These are phyloP conservation scores for Sclerotinia nivalis DNA, from an alignment of 2,329 filamentous ascomycete species.

Conservation along the genomic window DNA sequence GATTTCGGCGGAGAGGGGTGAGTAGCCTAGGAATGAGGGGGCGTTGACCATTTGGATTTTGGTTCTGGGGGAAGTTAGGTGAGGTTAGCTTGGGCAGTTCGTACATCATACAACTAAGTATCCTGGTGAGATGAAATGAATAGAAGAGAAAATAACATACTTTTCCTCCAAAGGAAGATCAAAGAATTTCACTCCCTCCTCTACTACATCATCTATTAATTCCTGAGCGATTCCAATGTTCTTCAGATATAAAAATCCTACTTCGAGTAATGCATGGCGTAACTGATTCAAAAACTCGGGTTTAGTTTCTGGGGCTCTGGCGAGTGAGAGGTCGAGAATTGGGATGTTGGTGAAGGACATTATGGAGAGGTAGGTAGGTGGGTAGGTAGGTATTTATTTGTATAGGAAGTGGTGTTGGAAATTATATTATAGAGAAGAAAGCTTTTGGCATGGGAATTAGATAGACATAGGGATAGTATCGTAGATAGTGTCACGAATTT, in stretches of 20 bases:
- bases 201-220: slow-evolving; percentile 65
- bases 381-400: neutral
- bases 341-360: slow-evolving; percentile 70
- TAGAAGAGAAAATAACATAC: slow-evolving; percentile 40
- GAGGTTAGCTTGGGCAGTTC: slow-evolving; percentile 43
- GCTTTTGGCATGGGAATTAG: neutral
- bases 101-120: neutral
- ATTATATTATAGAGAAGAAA: neutral
- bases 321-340: slow-evolving; percentile 71
- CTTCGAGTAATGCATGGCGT: slow-evolving; percentile 74
- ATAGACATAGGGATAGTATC: neutral
- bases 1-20: slow-evolving; percentile 64
- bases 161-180: slow-evolving; percentile 76
- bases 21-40: slow-evolving; percentile 70
- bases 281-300: slow-evolving; percentile 69
- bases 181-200: slow-evolving; percentile 72
- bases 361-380: slow-evolving; percentile 15
- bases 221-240: slow-evolving; percentile 72
- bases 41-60: slow-evolving; percentile 74
- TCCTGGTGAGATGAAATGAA: neutral
- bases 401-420: neutral
- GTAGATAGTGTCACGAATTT: neutral
- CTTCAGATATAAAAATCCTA: slow-evolving; percentile 85
- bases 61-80: slow-evolving; percentile 35
- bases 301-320: slow-evolving; percentile 65